Base-by-base conservation (phyloP, 345 rosid genomes). In the Bretschneidera sinensis region DNA sequence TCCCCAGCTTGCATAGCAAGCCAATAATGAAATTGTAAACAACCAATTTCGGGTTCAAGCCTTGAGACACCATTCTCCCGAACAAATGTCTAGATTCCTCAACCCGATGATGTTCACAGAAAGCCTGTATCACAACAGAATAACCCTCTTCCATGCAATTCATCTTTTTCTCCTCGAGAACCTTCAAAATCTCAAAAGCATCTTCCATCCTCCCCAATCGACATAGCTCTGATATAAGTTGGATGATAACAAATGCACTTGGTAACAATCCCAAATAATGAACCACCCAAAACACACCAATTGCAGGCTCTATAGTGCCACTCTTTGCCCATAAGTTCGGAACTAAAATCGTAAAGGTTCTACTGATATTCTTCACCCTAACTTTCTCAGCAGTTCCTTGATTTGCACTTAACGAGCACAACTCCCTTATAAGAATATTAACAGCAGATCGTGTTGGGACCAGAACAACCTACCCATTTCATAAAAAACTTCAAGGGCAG, bases 401-500 rank as follows among this genome's bases (percentile, higher is more conserved):
- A 35, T 55, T 73, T 6, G 72, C 33, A 54, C 77, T 73, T 6
- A 63, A 22, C 15, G 34, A 48, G 58, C 77, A 67, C 28, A 63
- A 50, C 24, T 63, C 52, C 23, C 72, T 69, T n/a, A 73, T 63
- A 24, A 73, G 69, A 67, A 60, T 48, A 59, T 73, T 73, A 35
- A 73, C 54, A 1, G 73, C 72, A 24, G 77, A 73, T 43, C 73
- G 59, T 6, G 77, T 73, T 24, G 79, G 75, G 9, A 74, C 63
- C 49, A 74, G 21, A 48, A 63, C 52, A 17, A 51, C 69, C 45
- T 43, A 15, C 67, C 18, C 79, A 74, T 74, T 49, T 66, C 71
- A 10, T 43, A 55, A 31, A 74, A 66, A 39, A 74, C 54, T 34
- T 66, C 63, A 55, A 70, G 50, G 57, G 75, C 74, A 22, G 59